phyloP scores from a whole-genome alignment of 306 rosid species.

The Sophora flavescens region DNA sequence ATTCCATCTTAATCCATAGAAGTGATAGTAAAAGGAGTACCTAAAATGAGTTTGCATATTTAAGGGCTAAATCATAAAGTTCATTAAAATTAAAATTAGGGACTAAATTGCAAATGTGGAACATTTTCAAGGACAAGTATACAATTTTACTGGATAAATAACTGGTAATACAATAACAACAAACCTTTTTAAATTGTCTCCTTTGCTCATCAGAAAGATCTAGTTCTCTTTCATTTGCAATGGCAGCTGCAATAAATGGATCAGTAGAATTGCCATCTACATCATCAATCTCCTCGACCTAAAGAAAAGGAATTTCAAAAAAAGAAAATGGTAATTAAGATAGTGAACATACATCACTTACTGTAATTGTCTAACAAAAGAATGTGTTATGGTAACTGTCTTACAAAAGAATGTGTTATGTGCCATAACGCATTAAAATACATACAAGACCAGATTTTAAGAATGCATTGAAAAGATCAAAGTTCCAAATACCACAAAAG shows the following conservation, averaged over 20 bases:
- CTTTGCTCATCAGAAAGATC: constrained; percentile 88
- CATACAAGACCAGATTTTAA: constrained; percentile 10
- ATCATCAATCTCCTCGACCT: constrained; percentile 99
- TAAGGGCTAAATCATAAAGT: constrained; percentile 14
- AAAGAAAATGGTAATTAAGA: constrained; percentile 20
- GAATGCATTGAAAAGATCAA: constrained; percentile 10
- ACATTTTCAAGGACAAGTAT: constrained; percentile 23
- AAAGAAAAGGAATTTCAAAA: constrained; percentile 34
- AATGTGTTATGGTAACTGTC: neutral
- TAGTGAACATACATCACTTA: constrained; percentile 26
- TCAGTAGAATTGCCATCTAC: constrained; percentile 76
- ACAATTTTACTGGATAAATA: constrained; percentile 22
- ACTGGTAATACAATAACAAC: constrained; percentile 27
- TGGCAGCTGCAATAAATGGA: constrained; percentile 96
- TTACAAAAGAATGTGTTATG: constrained; percentile 4
- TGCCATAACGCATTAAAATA: constrained; percentile 33
- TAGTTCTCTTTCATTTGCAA: constrained; percentile 82
- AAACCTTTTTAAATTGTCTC: constrained; percentile 79
- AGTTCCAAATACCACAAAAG: constrained; percentile 23
- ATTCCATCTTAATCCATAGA: constrained; percentile 16
- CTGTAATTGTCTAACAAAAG: neutral
- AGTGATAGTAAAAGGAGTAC: constrained; percentile 20
- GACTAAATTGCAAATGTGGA: neutral
- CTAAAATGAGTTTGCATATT: constrained; percentile 13
- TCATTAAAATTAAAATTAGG: neutral